Conservation (phyloP, 1,284 basidiomycete genomes). For the Cystobasidium sp. region DNA sequence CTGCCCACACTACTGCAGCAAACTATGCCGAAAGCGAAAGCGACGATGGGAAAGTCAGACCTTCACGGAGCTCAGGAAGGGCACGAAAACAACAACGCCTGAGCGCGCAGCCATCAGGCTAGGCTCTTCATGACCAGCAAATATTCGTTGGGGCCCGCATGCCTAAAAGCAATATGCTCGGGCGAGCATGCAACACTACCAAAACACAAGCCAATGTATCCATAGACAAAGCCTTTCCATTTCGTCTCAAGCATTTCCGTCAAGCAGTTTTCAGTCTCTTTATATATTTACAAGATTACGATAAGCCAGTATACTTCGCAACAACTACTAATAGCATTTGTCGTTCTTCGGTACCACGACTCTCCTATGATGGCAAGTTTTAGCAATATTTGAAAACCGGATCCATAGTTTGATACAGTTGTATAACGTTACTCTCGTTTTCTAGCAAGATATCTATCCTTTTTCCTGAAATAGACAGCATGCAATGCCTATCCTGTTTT, state of each 20-base stretch:
- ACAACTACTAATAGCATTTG: too few relatives aligned
- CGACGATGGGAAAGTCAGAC: conserved; percentile 12
- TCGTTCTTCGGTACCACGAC: too few relatives aligned
- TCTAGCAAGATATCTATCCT: background rate
- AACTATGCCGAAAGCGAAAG: conserved; percentile 31
- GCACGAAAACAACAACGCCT: conserved; percentile 31
- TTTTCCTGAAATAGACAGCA: background rate
- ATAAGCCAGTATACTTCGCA: too few relatives aligned
- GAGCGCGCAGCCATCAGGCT: conserved; percentile 8
- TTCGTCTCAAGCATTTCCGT: background rate
- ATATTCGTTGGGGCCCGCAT: background rate
- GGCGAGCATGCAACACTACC: too few relatives aligned
- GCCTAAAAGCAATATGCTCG: background rate
- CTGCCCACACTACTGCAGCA: conserved; percentile 3
- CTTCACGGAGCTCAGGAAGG: background rate
- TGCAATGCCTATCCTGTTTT: background rate
- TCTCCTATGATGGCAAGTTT: too few relatives aligned
- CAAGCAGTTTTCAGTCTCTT: too few relatives aligned
- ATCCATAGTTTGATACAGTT: background rate
- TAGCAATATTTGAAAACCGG: too few relatives aligned
- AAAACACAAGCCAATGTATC: background rate
- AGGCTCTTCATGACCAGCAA: background rate
- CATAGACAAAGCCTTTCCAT: background rate
- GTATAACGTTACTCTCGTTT: background rate
- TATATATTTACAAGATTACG: too few relatives aligned